Percentiles rank a stretch among this genome's conserved stretches.
phyloP scores from a whole-genome alignment of 495 filamentous ascomycete species.

The Niebla homalea region DNA sequence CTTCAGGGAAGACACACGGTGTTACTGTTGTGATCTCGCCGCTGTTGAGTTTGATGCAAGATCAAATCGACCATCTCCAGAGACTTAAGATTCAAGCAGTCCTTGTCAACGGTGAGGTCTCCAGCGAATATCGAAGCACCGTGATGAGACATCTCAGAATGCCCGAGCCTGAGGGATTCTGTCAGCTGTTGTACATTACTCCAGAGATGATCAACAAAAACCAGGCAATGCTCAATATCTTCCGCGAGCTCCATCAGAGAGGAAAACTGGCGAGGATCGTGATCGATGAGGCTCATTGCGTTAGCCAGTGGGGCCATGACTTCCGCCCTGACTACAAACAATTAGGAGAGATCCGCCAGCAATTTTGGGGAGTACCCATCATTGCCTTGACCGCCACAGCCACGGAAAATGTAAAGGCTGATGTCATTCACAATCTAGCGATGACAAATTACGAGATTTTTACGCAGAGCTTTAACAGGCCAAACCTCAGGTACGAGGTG shows the following conservation, averaged over 20 bases:
- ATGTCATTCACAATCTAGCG: slow-evolving; percentile 76
- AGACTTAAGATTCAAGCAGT: slow-evolving; percentile 65
- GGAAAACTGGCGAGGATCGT: slow-evolving; percentile 75
- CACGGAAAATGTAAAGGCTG: slow-evolving; percentile 78
- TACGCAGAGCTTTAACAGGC: slow-evolving; percentile 84
- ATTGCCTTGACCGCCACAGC: slow-evolving; percentile 95
- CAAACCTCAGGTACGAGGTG: slow-evolving; percentile 83
- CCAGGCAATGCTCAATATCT: slow-evolving; percentile 40
- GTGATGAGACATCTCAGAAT: slow-evolving; percentile 49
- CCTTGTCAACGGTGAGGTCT: slow-evolving; percentile 63
- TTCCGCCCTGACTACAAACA: slow-evolving; percentile 94
- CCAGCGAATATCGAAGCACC: slow-evolving; percentile 36
- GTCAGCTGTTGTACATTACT: slow-evolving; percentile 86
- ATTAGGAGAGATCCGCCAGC: slow-evolving; percentile 54
- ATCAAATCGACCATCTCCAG: slow-evolving; percentile 74
- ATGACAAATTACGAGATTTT: slow-evolving; percentile 68
- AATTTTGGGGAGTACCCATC: slow-evolving; percentile 65
- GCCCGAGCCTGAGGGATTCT: slow-evolving; percentile 46
- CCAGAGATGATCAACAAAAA: slow-evolving; percentile 92
- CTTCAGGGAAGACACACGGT: slow-evolving; percentile 64
- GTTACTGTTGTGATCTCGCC: slow-evolving; percentile 93
- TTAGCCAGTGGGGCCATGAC: slow-evolving; percentile 98
- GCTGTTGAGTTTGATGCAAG: slow-evolving; percentile 87
- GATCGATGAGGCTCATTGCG: slow-evolving; percentile 96
- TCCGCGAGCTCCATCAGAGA: slow-evolving; percentile 49